Base-by-base conservation (phyloP, 495 filamentous ascomycete species). In the Cryomyces minteri region DNA sequence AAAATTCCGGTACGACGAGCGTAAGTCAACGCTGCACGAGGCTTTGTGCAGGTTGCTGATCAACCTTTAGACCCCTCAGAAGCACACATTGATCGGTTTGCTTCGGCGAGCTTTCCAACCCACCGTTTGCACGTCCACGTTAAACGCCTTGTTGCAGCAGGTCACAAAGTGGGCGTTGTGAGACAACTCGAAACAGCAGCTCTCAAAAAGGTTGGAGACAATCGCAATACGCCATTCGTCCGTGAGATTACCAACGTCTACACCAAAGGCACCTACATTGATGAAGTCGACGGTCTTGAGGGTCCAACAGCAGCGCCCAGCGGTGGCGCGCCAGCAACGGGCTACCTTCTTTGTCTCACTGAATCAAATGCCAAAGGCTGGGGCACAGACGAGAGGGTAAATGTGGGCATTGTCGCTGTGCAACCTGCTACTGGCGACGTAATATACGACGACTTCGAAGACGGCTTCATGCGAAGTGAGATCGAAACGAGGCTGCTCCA, bases 181-280 rank as follows among this genome's bases (percentile, higher is more conserved):
- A 71, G 92, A 14, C 90, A 99, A 62, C 67, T 94, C n/a, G 90
- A 99, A 62, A 99, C 90, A 0, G 90, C 90, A n/a, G 90, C 90
- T 0, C 66, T 99, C 47, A 99, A 99, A 58, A 92, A 92, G 33
- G 90, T 78, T 6, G 92, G 90, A 5, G 87, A 95, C 60, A 99
- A 99, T 59, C 74, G 83, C 45, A 95, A 94, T 57, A 76, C 84
- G 0, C 87, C 90, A 0, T 99, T 99, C 53, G 76, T 80, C 12
- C 79, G 90, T 37, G 90, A 92, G 54, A 73, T 99, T 52, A 94
- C 90, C 7, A 95, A 94, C 60, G 65, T 99, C 7, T 99, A 96
- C 63, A 99, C 90, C 5, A 99, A 99, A 61, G 90, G 86, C 29
- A 99, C 90, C 0, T 99, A 99, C 51, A 81, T 99, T 42, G 90